phyloP scores from a whole-genome alignment of 2,329 filamentous ascomycete genomes.

The Lachnellula arida region DNA sequence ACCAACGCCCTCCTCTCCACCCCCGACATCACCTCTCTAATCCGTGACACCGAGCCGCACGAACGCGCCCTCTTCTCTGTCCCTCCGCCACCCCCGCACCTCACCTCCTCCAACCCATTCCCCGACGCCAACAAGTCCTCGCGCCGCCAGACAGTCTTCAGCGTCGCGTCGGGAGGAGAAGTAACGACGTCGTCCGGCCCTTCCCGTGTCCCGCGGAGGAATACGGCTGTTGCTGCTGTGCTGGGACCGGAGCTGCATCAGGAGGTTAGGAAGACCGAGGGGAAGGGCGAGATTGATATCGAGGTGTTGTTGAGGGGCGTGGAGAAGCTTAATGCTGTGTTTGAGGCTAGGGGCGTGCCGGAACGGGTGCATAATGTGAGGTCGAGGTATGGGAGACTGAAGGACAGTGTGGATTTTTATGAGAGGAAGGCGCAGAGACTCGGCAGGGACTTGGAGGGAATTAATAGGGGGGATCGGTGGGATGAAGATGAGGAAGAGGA shows the following conservation, averaged over 20 bases:
- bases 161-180: constrained; percentile 54
- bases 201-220: constrained; percentile 54
- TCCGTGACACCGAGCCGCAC: constrained; percentile 91
- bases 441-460: constrained; percentile 63
- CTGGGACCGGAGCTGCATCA: constrained; percentile 83
- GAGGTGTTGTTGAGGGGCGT: constrained; percentile 80
- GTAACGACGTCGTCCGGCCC: constrained; percentile 52
- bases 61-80: constrained; percentile 94
- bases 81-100: constrained; percentile 55
- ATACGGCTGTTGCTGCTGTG: constrained; percentile 85
- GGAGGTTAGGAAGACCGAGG: constrained; percentile 58
- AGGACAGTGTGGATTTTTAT: constrained; percentile 71
- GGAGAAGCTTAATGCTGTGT: constrained; percentile 85
- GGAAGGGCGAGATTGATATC: constrained; percentile 73
- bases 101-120: constrained; percentile 42
- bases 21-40: constrained; percentile 89
- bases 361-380: constrained; percentile 73
- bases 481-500: constrained; percentile 50
- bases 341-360: constrained; percentile 72
- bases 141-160: constrained; percentile 62
- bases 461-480: constrained; percentile 61
- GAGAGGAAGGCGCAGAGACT: constrained; percentile 77
- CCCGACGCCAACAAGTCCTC: constrained; percentile 36
- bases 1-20: constrained; percentile 85
- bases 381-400: constrained; percentile 64